Evolutionary conservation across 1,284 basidiomycete species (phyloP).

Genomic region (Albatrellus sp.): DNA sequence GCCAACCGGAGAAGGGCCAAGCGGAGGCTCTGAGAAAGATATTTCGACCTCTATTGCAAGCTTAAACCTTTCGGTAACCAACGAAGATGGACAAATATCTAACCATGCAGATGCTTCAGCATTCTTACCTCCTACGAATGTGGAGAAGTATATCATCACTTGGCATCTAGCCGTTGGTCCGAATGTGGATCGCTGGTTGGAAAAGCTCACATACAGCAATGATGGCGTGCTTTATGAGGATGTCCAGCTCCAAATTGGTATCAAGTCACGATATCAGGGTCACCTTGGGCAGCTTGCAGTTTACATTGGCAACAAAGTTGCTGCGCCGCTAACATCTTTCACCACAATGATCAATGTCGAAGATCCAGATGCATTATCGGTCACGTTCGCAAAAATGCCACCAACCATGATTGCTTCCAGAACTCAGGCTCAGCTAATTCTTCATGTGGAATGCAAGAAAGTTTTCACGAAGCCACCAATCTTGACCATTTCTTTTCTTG

Average conservation of each 20-base stretch:
- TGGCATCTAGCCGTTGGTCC: conserved; percentile 50
- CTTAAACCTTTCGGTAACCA: conserved; percentile 52
- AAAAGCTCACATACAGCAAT: conserved; percentile 66
- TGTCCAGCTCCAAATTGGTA: conserved; percentile 85
- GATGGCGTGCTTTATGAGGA: conserved; percentile 97
- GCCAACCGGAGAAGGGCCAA: conserved; percentile 18
- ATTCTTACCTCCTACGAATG: neutral
- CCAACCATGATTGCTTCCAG: conserved; percentile 69
- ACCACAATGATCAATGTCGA: conserved; percentile 71
- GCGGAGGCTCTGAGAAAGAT: conserved; percentile 29
- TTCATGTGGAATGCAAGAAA: conserved; percentile 91
- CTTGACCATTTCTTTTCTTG: conserved; percentile 84
- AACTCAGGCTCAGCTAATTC: conserved; percentile 85
- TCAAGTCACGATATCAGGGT: conserved; percentile 94
- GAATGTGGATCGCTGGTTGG: conserved; percentile 81
- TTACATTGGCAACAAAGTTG: conserved; percentile 94
- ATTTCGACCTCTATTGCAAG: conserved; percentile 74
- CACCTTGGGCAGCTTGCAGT: conserved; percentile 85
- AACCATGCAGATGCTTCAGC: neutral
- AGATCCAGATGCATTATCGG: conserved; percentile 64
- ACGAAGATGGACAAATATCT: conserved; percentile 8
- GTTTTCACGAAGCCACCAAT: conserved; percentile 71
- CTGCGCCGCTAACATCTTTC: conserved; percentile 79
- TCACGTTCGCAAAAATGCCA: conserved; percentile 83
- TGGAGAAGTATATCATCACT: conserved; percentile 19